phyloP scores from a whole-genome alignment of 2,329 filamentous ascomycete genomes.

The Aureobasidium uvarum region DNA sequence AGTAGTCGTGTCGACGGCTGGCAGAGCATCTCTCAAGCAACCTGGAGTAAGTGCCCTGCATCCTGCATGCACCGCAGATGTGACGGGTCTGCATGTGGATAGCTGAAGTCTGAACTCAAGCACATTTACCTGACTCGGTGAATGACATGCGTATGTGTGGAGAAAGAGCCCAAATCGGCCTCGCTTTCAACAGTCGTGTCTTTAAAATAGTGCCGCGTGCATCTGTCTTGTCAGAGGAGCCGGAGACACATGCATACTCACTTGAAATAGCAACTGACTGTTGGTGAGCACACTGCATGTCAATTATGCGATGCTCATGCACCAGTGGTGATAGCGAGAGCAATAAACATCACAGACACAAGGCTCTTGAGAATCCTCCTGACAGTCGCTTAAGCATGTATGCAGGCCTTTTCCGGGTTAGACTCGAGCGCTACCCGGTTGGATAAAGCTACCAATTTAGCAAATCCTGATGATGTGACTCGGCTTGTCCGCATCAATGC shows the following conservation, averaged over 20 bases:
- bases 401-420: conserved; percentile 17
- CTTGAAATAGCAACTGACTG: conserved; percentile 4
- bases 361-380: not conserved
- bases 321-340: conserved; percentile 12
- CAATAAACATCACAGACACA: conserved; percentile 8
- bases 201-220: not conserved
- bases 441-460: conserved; percentile 5
- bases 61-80: conserved; percentile 21
- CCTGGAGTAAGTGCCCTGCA: conserved; percentile 13
- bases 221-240: not conserved
- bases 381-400: conserved; percentile 15
- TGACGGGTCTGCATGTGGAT: conserved; percentile 5
- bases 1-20: not conserved
- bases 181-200: conserved; percentile 21
- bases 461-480: conserved; percentile 9
- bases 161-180: conserved; percentile 6
- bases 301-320: conserved; percentile 13
- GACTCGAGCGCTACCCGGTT: conserved; percentile 1
- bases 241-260: not conserved
- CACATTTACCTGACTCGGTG: conserved; percentile 12
- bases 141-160: conserved; percentile 16
- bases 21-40: not conserved
- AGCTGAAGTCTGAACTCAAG: conserved; percentile 14
- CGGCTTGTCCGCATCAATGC: not conserved
- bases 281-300: conserved; percentile 17